Base-by-base conservation (phyloP, 768 basidiomycete species). In the Leccinum subgranulosum region DNA sequence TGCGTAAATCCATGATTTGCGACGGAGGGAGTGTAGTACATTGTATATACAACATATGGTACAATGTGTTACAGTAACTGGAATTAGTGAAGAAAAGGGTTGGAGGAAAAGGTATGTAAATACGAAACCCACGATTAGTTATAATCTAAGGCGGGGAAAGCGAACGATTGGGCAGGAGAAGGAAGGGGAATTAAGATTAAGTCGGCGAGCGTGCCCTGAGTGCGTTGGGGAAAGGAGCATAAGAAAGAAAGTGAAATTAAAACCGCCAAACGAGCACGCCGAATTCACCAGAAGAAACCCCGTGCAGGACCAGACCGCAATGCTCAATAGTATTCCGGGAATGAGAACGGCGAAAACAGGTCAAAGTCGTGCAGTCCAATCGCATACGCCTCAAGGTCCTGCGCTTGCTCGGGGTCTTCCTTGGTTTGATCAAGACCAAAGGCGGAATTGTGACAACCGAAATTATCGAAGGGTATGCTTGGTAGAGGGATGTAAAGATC, bases 351-450 rank as follows among this genome's bases (percentile, higher is more conserved):
- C 5, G 60, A 56, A 46, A 69, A 63, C 9, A 71, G n/a, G 41
- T 73, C 67, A 15, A 63, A 59, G 19, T 64, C 55, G 31, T 73
- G 60, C n/a, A 71, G 57, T 25, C 70, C 71, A 11, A 69, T 67
- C 9, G 67, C 57, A 53, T 73, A 71, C 11, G 65, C 69, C 43
- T 73, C 67, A 33, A 71, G 67, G 19, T 65, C 70, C 50, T 66
- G 69, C 2, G 59, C 65, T 12, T 58, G 63, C n/a, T 73, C 69
- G 33, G 46, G 31, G 23, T 69, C 63, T 2, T 66, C 70, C 11
- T 56, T 61, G 1, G 52, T 46, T 15, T 23, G 36, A 49, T 57
- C 50, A 39, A 51, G 51, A 29, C 53, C 47, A 41, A 55, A 56
- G 10, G n/a, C n/a, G 12, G 52, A 34, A 39, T 56, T 56, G 15